Evolutionary conservation across 345 rosid genomes (phyloP).

Genomic region (Sapria himalayana): DNA sequence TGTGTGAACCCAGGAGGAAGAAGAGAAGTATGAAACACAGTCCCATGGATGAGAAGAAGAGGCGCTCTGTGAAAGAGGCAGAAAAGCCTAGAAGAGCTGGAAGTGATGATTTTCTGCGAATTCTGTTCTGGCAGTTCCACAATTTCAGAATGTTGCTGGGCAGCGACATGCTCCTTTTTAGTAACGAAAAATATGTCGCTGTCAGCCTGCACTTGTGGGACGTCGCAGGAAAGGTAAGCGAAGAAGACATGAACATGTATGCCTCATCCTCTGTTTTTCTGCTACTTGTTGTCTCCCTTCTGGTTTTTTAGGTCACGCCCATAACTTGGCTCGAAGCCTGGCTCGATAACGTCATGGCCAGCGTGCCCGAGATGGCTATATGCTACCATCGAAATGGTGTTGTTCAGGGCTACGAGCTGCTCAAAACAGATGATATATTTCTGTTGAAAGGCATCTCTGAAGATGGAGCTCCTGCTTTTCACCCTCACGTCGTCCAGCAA

Average conservation of each 20-base stretch:
- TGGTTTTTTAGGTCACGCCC: constrained; percentile 46
- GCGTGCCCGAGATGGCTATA: constrained; percentile 93
- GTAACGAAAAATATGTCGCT: constrained; percentile 83
- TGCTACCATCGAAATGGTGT: constrained; percentile 89
- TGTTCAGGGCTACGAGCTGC: constrained; percentile 84
- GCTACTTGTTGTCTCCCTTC: neutral
- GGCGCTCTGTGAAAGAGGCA: constrained; percentile 56
- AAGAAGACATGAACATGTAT: no score
- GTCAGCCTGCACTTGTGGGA: constrained; percentile 95
- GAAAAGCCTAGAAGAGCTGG: constrained; percentile 53
- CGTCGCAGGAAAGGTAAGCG: constrained; percentile 66
- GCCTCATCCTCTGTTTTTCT: no score
- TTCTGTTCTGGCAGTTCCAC: constrained; percentile 90
- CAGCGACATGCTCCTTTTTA: constrained; percentile 77
- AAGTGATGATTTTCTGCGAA: constrained; percentile 58
- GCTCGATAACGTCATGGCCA: constrained; percentile 97
- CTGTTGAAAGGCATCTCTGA: constrained; percentile 69
- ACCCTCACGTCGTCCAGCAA: constrained; percentile 89
- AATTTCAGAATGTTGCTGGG: constrained; percentile 92
- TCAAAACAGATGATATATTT: constrained; percentile 88
- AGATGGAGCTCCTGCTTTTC: constrained; percentile 89
- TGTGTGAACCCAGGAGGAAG: constrained; percentile 37
- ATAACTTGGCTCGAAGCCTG: constrained; percentile 95
- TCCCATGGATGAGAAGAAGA: constrained; percentile 51
- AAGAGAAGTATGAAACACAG: constrained; percentile 29